Evolutionary conservation across 345 rosid species (phyloP).

Genomic region (Citrus sinensis): DNA sequence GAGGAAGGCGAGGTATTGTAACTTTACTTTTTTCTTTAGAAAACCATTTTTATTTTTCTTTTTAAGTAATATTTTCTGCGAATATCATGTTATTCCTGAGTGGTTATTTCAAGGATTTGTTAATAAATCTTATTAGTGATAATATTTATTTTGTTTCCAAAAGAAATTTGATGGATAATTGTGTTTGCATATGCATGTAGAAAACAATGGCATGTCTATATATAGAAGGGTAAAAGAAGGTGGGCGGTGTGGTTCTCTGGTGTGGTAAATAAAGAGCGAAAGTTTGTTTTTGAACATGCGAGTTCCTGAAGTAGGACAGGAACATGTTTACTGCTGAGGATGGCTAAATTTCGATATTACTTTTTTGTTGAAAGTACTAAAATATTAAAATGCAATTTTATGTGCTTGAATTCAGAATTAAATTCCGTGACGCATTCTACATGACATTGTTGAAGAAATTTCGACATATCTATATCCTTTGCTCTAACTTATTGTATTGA

Average conservation of each 20-base stretch:
- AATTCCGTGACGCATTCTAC: background rate
- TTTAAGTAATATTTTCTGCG: background rate
- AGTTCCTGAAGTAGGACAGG: background rate
- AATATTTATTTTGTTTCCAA: background rate
- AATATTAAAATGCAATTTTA: background rate
- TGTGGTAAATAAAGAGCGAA: background rate
- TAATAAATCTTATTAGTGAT: background rate
- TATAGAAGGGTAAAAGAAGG: background rate
- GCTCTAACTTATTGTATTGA: background rate
- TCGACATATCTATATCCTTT: background rate
- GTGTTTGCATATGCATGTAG: background rate
- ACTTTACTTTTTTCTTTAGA: background rate
- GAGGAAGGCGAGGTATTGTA: constrained; percentile 86
- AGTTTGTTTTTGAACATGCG: background rate
- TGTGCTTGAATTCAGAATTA: background rate
- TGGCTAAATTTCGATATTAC: background rate
- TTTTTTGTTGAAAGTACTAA: background rate
- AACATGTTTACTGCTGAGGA: background rate
- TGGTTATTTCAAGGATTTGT: background rate
- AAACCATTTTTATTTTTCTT: background rate
- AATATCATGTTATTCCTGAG: background rate
- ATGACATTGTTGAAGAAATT: background rate
- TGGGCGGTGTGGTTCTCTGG: background rate
- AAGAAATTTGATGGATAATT: background rate
- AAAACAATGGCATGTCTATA: background rate